These are phyloP conservation scores for Kwoniella shivajii DNA, from an alignment of 1,284 basidiomycete genomes.

Conservation along the genomic window DNA sequence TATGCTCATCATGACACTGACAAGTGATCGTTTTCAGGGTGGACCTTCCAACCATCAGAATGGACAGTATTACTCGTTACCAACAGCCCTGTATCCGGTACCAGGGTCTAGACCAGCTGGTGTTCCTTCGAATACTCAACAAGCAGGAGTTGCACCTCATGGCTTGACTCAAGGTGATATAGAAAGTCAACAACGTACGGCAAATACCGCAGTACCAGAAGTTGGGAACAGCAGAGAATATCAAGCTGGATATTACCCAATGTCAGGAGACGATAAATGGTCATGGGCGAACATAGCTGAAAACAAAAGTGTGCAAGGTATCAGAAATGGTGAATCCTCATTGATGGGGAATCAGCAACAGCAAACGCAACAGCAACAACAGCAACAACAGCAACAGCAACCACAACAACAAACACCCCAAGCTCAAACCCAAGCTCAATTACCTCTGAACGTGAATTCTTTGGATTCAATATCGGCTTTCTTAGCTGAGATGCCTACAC, in stretches of 20 bases:
- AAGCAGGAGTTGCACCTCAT: neutral
- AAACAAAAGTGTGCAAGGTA: neutral
- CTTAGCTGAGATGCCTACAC: slow-evolving; percentile 29
- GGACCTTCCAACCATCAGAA: neutral
- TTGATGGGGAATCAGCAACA: neutral
- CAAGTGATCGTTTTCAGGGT: neutral
- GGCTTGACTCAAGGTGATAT: slow-evolving; percentile 19
- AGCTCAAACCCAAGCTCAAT: neutral
- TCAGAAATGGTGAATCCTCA: neutral
- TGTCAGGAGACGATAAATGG: slow-evolving; percentile 8
- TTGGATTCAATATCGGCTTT: slow-evolving; percentile 14
- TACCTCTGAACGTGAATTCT: neutral
- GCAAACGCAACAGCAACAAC: neutral
- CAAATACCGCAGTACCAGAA: slow-evolving; percentile 22
- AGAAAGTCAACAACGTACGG: slow-evolving; percentile 25
- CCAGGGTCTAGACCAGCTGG: slow-evolving; percentile 9
- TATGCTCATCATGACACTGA: neutral
- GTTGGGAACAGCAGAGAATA: slow-evolving; percentile 5
- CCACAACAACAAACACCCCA: neutral
- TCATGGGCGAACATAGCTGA: neutral
- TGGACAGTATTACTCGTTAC: neutral
- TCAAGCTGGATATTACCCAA: slow-evolving; percentile 16
- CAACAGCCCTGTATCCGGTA: slow-evolving; percentile 10
- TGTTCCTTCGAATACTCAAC: neutral
- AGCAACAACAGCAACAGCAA: neutral